A percentile compares a stretch with the other conserved stretches of the same genome.
These are phyloP conservation scores for Crucibulum laeve DNA, from an alignment of 768 basidiomycete species.

Conservation along the genomic window DNA sequence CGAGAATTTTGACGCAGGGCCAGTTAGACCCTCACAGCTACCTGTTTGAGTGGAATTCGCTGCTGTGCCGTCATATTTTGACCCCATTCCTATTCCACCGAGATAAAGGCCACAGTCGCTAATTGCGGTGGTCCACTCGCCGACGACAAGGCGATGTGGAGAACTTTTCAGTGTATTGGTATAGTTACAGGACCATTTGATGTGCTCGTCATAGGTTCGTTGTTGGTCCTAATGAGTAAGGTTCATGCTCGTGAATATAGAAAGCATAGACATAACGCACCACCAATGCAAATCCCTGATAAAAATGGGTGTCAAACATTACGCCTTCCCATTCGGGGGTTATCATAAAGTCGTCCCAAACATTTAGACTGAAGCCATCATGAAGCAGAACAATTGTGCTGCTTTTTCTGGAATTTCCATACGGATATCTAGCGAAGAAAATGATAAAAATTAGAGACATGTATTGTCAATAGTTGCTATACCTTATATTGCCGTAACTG, in stretches of 20 bases:
- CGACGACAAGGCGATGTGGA: constrained; percentile 78
- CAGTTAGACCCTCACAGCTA: constrained; percentile 70
- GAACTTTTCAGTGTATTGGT: constrained; percentile 44
- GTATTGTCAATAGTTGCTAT: no score
- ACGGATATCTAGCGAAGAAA: constrained; percentile 24
- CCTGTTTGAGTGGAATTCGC: constrained; percentile 65
- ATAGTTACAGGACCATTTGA: constrained; percentile 50
- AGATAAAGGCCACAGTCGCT: constrained; percentile 80
- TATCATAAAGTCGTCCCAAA: constrained; percentile 62
- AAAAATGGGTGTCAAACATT: constrained; percentile 76
- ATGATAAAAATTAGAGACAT: constrained; percentile 6
- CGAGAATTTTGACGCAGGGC: constrained; percentile 66
- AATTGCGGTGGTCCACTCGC: constrained; percentile 80
- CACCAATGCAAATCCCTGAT: constrained; percentile 63
- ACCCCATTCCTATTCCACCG: constrained; percentile 74
- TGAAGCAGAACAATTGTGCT: constrained; percentile 66
- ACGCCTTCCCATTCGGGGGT: constrained; percentile 54
- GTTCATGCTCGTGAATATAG: constrained; percentile 3
- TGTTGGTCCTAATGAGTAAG: constrained; percentile 40
- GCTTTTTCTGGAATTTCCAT: constrained; percentile 38
- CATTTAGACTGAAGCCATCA: constrained; percentile 75
- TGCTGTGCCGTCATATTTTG: constrained; percentile 61
- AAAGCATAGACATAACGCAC: no score
- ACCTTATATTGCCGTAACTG: constrained; percentile 75
- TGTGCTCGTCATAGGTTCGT: constrained; percentile 59